Percentiles rank a stretch among this genome's conserved stretches.
Conservation (phyloP, 805 yeast genomes). For the Suhomyces vadensis region DNA sequence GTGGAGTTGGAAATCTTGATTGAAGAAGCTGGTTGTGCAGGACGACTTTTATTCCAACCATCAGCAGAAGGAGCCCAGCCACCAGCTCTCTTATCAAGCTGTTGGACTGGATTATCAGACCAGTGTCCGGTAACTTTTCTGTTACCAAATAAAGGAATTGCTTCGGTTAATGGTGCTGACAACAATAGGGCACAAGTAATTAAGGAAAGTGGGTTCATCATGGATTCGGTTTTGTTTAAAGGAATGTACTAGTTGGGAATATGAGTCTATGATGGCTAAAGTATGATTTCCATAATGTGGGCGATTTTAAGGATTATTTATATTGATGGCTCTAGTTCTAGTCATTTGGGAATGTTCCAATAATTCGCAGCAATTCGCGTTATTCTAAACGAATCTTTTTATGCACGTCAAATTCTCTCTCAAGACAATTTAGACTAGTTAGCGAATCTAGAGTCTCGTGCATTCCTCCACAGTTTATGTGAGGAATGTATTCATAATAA, state of each 20-base stretch:
- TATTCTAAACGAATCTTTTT: not conserved
- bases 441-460: too few relatives aligned
- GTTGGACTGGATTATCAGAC: not conserved
- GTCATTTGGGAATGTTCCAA: too few relatives aligned
- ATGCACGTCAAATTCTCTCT: not conserved
- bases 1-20: not conserved
- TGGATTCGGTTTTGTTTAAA: not conserved
- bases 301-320: too few relatives aligned
- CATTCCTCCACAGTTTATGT: too few relatives aligned
- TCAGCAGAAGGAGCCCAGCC: not conserved
- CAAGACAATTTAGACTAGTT: too few relatives aligned
- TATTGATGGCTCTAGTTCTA: too few relatives aligned
- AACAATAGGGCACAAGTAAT: not conserved
- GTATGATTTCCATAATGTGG: too few relatives aligned
- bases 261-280: slow-evolving; percentile 12
- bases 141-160: slow-evolving; percentile 2
- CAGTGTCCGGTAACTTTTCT: not conserved
- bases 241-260: slow-evolving; percentile 9
- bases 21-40: not conserved
- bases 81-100: not conserved
- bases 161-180: not conserved
- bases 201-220: slow-evolving; percentile 5
- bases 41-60: slow-evolving; percentile 4
- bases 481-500: too few relatives aligned
- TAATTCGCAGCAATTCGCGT: not conserved